phyloP scores from a whole-genome alignment of 441 rosid genomes.

The Eutrema salsugineum region DNA sequence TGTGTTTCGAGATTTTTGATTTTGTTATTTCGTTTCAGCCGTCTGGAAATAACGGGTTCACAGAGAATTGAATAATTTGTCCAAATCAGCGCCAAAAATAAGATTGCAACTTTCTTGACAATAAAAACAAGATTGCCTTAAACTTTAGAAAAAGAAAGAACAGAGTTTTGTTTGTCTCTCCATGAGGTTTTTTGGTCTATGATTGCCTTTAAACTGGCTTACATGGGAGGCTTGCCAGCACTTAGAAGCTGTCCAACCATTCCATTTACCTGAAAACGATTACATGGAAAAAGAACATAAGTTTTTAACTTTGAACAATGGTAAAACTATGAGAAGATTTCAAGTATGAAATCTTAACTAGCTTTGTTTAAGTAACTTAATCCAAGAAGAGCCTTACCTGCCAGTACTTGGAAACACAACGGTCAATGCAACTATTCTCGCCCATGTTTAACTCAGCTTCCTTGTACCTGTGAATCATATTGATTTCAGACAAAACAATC shows the following conservation, averaged over 20 bases:
- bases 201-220: slow-evolving; percentile 15
- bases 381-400: slow-evolving; percentile 49
- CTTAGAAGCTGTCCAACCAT: slow-evolving; percentile 85
- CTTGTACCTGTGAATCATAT: slow-evolving; percentile 59
- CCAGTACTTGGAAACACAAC: slow-evolving; percentile 96
- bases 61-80: not conserved
- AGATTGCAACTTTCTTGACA: slow-evolving; percentile 9
- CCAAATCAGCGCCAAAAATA: slow-evolving; percentile 13
- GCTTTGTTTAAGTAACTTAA: not conserved
- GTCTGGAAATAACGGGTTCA: not conserved
- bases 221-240: slow-evolving; percentile 78
- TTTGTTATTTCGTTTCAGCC: slow-evolving; percentile 21
- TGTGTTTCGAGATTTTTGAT: not conserved
- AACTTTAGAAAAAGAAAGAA: slow-evolving; percentile 1
- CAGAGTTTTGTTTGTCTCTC: not conserved
- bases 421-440: slow-evolving; percentile 97
- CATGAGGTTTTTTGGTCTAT: slow-evolving; percentile 11
- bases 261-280: slow-evolving; percentile 61
- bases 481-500: not conserved
- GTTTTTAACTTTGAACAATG: not conserved
- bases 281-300: slow-evolving; percentile 4
- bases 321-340: not conserved
- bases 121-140: slow-evolving; percentile 17
- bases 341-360: not conserved
- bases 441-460: slow-evolving; percentile 97